These are phyloP conservation scores for Hypocreales sp. DNA, from an alignment of 2,329 filamentous ascomycete species.

Conservation along the genomic window DNA sequence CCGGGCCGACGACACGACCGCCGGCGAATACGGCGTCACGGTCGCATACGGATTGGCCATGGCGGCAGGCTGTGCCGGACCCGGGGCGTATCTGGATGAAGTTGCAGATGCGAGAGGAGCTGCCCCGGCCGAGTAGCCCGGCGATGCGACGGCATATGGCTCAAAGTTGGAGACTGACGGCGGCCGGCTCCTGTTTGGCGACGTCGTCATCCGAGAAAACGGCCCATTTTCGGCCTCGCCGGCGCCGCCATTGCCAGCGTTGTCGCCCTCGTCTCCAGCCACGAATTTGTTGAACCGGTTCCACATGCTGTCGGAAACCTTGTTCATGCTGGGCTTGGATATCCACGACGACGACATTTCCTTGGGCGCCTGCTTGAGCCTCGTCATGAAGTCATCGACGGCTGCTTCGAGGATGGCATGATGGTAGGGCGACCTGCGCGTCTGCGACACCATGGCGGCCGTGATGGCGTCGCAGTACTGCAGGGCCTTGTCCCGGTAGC, in stretches of 20 bases:
- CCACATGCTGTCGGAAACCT: slow-evolving; percentile 81
- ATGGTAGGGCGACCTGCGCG: slow-evolving; percentile 76
- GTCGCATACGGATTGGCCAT: slow-evolving; percentile 16
- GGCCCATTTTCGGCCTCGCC: slow-evolving; percentile 53
- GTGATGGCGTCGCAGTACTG: slow-evolving; percentile 83
- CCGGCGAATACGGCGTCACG: slow-evolving; percentile 35
- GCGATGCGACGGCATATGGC: slow-evolving; percentile 45
- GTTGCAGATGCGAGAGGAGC: slow-evolving; percentile 18
- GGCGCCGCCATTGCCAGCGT: slow-evolving; percentile 48
- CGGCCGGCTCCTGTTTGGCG: slow-evolving; percentile 58
- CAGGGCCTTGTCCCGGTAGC: slow-evolving; percentile 67
- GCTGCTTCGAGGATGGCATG: slow-evolving; percentile 56
- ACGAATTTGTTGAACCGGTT: slow-evolving; percentile 95
- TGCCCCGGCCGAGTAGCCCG: slow-evolving; percentile 13
- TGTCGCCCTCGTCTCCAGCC: slow-evolving; percentile 76
- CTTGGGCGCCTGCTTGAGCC: slow-evolving; percentile 73
- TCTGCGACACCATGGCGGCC: slow-evolving; percentile 61
- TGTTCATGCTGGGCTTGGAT: slow-evolving; percentile 87
- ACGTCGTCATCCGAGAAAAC: slow-evolving; percentile 66
- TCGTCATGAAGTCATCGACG: slow-evolving; percentile 70
- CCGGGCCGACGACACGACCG: slow-evolving; percentile 12
- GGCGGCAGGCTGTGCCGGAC: slow-evolving; percentile 5
- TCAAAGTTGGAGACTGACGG: slow-evolving; percentile 60
- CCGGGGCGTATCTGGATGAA: slow-evolving; percentile 23
- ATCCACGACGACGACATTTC: slow-evolving; percentile 80